Evolutionary conservation across 345 rosid genomes (phyloP).

Genomic region (Eucalyptus erythrocorys): DNA sequence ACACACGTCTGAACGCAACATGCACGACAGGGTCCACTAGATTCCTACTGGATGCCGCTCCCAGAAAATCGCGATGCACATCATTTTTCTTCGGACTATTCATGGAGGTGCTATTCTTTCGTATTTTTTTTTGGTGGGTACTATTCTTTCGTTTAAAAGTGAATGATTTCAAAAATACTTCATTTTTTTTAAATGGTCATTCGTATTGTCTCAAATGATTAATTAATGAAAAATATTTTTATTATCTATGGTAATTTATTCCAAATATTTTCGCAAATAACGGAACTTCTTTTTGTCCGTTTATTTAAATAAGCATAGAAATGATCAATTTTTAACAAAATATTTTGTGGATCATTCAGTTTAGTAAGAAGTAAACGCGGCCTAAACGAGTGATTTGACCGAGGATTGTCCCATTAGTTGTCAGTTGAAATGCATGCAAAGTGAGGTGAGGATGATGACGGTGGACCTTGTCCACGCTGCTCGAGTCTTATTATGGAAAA

Average conservation of each 20-base stretch:
- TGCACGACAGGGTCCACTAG: neutral
- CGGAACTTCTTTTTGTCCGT: fast-evolving
- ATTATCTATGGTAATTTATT: neutral
- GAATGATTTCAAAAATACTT: neutral
- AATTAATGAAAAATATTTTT: neutral
- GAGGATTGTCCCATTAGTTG: neutral
- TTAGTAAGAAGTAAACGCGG: neutral
- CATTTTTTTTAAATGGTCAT: neutral
- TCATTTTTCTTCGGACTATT: neutral
- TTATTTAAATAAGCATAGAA: too few species aligned
- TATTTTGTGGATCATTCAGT: neutral
- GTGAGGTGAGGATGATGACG: neutral
- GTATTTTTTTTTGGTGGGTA: too few species aligned
- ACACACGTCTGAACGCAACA: neutral
- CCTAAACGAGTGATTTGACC: neutral
- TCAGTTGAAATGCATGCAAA: neutral
- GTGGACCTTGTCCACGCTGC: neutral
- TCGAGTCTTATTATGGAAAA: neutral
- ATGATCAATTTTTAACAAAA: neutral
- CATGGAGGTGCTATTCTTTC: neutral
- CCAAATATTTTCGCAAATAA: neutral
- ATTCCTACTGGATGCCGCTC: neutral
- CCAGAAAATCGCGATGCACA: neutral
- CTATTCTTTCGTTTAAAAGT: too few species aligned
- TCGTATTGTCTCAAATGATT: neutral